A percentile compares a stretch with the other conserved stretches of the same genome.
Evolutionary conservation across 352 stramenopile genomes (phyloP).

Genomic region (Phytophthora sp.): DNA sequence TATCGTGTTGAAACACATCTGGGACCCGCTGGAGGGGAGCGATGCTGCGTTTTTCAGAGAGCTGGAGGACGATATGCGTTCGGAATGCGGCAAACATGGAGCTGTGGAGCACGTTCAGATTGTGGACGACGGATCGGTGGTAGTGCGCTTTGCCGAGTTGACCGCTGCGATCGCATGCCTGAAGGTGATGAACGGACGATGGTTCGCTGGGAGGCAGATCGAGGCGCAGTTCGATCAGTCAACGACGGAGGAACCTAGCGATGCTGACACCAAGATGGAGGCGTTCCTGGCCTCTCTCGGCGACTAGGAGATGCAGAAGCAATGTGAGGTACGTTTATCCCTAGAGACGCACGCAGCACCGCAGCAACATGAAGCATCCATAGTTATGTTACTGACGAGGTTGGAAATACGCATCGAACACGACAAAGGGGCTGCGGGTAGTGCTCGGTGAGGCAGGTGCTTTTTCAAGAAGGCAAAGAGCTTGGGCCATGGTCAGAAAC

Average conservation of each 20-base stretch:
- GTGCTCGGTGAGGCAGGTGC: constrained; percentile 54
- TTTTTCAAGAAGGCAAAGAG: constrained; percentile 82
- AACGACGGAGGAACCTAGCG: constrained; percentile 57
- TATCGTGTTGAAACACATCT: constrained; percentile 66
- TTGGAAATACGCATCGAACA: constrained; percentile 80
- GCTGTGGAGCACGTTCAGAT: constrained; percentile 70
- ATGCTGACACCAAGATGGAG: constrained; percentile 76
- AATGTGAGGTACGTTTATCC: constrained; percentile 16
- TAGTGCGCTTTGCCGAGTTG: constrained; percentile 64
- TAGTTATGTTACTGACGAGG: constrained; percentile 8
- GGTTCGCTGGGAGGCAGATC: constrained; percentile 80
- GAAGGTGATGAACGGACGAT: constrained; percentile 78
- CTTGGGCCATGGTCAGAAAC: constrained; percentile 78
- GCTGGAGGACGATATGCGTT: constrained; percentile 80
- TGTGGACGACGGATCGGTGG: constrained; percentile 59
- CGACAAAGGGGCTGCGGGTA: constrained; percentile 79
- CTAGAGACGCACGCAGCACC: neutral
- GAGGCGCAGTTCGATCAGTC: constrained; percentile 64
- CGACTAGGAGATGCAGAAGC: too few relatives aligned
- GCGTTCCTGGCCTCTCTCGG: constrained; percentile 78
- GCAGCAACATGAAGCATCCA: neutral
- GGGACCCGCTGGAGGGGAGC: constrained; percentile 59
- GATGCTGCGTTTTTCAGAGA: constrained; percentile 68
- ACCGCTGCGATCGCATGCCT: constrained; percentile 71
- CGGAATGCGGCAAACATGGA: constrained; percentile 76